Evolutionary conservation across 2,329 filamentous ascomycete species (phyloP).

Genomic region (Emergomyces orientalis): DNA sequence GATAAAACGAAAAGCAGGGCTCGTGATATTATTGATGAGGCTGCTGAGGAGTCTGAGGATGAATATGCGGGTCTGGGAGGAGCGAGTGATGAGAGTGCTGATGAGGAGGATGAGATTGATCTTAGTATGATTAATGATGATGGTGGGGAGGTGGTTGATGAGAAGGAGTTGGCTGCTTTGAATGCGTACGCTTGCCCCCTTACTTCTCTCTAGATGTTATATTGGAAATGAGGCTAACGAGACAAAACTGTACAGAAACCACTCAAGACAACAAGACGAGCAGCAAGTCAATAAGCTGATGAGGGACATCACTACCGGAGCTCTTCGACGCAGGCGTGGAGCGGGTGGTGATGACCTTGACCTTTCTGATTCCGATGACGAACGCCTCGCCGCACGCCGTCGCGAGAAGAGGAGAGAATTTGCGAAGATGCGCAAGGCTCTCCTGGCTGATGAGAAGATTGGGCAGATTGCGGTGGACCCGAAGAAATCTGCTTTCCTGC

Average conservation of each 20-base stretch:
- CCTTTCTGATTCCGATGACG: constrained; percentile 85
- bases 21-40: constrained; percentile 79
- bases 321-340: constrained; percentile 68
- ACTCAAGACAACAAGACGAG: constrained; percentile 70
- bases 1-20: constrained; percentile 82
- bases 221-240: neutral
- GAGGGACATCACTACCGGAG: constrained; percentile 84
- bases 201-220: neutral
- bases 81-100: constrained; percentile 74
- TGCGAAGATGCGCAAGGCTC: constrained; percentile 79
- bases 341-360: constrained; percentile 66
- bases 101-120: constrained; percentile 64
- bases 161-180: constrained; percentile 72
- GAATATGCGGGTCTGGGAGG: constrained; percentile 94
- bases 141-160: constrained; percentile 65
- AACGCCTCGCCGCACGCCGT: constrained; percentile 59
- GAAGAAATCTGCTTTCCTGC: constrained; percentile 81
- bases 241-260: constrained; percentile 50
- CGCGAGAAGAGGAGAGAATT: constrained; percentile 81
- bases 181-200: constrained; percentile 60
- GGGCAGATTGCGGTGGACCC: constrained; percentile 83
- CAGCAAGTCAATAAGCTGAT: constrained; percentile 84
- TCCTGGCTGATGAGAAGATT: constrained; percentile 80
- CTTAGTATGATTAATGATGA: constrained; percentile 87
- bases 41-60: constrained; percentile 94